Evolutionary conservation across 805 yeast species (phyloP), one percentile per base, ranked within the genome.

Genomic region (Candida boleticola): DNA sequence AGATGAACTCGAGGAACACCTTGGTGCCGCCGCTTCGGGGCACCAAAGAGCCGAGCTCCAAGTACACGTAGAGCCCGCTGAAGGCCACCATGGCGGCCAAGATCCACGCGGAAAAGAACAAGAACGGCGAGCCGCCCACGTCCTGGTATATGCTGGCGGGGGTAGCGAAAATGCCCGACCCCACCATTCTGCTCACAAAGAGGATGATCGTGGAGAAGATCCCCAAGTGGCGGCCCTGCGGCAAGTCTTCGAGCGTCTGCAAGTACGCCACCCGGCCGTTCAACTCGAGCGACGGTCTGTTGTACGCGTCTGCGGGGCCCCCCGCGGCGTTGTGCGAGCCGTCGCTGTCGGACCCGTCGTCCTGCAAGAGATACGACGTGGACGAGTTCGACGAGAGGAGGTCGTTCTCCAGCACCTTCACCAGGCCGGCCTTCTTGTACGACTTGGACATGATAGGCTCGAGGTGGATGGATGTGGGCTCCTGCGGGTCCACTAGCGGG

Each of bases 21-120:
- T 85, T 85, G 31, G 82, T 76, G 0, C 92, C 95, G 2, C 95
- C 93, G 45, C 83, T 80, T 50, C 85, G 66, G 0, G 92, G 89
- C 7, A 84, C 67, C 53, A 83, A 69, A 6, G 84, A 75, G 0
- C 92, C 93, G 43, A 85, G 60, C 53, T 85, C 92, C 41, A 85
- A 59, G 55, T 75, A 85, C 33, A 84, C 74, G 52, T 71, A 80
- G 18, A 85, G 58, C 0, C 92, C 92, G 11, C 85, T 72, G 60
- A 82, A 80, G 9, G 89, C 79, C 44, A 82, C 66, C 3, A 74
- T 37, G 1, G 83, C 83, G 3, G 88, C 82, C 9, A 81, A 54
- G 2, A 71, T 23, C 93, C 93, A 85, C 1, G 85, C 75, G 0
- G 66, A 44, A 36, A 83, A 74, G 55, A 83, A 85, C 26, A 83